phyloP scores from a whole-genome alignment of 2,329 filamentous ascomycete species.

The Nigrospora sphaerica region DNA sequence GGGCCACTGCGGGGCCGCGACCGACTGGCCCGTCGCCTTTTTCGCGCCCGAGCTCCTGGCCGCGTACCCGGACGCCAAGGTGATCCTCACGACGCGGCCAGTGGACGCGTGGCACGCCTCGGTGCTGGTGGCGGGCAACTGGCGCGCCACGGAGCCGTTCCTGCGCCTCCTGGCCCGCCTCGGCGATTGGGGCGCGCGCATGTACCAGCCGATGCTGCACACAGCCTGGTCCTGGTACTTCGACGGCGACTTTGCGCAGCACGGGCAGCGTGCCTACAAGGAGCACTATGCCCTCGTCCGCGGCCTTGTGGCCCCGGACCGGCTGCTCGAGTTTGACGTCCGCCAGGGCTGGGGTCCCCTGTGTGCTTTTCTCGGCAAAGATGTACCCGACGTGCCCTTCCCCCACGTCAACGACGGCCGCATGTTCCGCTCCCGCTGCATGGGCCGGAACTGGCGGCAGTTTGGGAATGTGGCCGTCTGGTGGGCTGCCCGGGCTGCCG shows the following conservation, averaged over 20 bases:
- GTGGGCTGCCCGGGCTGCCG: conserved; percentile 19
- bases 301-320: conserved; percentile 19
- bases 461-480: conserved; percentile 36
- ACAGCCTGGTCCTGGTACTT: conserved; percentile 66
- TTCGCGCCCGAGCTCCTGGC: background rate
- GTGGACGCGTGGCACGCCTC: background rate
- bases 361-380: conserved; percentile 26
- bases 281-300: conserved; percentile 21
- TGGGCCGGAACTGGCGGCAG: conserved; percentile 35
- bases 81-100: background rate
- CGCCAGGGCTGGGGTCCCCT: conserved; percentile 28
- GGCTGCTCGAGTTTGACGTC: conserved; percentile 22
- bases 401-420: conserved; percentile 40
- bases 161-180: conserved; percentile 46
- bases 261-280: conserved; percentile 56
- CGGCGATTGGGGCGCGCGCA: conserved; percentile 54
- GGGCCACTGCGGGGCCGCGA: background rate
- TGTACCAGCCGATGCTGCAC: conserved; percentile 64
- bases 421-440: conserved; percentile 38
- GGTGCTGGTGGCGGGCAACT: conserved; percentile 24
- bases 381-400: conserved; percentile 26
- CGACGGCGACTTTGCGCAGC: conserved; percentile 58
- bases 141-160: conserved; percentile 59
- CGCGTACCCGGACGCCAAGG: background rate
- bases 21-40: background rate